Evolutionary conservation across 1,284 basidiomycete species (phyloP), one percentile per base, ranked within the genome.

Genomic region (Anthracocystis panici-leucophaei): DNA sequence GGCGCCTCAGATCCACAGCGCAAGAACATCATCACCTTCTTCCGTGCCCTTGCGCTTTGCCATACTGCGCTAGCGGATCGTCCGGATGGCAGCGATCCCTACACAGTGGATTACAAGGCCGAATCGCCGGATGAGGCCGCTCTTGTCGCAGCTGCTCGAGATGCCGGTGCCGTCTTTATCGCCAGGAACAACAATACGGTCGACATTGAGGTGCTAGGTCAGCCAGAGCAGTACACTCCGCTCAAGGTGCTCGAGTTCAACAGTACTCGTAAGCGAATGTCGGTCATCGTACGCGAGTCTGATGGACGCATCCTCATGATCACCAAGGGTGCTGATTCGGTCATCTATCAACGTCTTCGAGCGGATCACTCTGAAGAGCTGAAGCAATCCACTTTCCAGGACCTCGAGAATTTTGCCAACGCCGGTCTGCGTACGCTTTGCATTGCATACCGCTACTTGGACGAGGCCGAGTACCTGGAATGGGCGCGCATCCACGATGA

Each of bases 51-150:
- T 14, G 93, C 95, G 0, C 85, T 98, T 20, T 98, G 96, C 80
- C 96, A 98, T 84, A 92, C 91, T 18, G 95, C 97, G 29, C 89
- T 97, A 14, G 88, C 93, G 1, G 86, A 86, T 59, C 77, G 82
- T 20, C 76, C 79, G 14, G 73, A 80, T n/a, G 69, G 72, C 45
- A 87, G 87, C 46, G 87, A 91, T 16, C 93, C 92, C 0, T 91
- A 88, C 85, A 85, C 87, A 5, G 86, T 98, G 73, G 91, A 93
- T 62, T 98, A 97, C 88, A 97, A 98, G 87, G 95, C 95, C 8
- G 94, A 98, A 86, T 93, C 91, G 3, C 94, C 94, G 0, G 95
- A 98, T 83, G 96, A 98, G 85, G 93, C 94, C 11, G 95, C 96
- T 4, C 89, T 98, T 21, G 95, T 98, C 3, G 91, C 90, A 41